phyloP scores from a whole-genome alignment of 768 basidiomycete genomes.

The Cystofilobasidium bisporidii region DNA sequence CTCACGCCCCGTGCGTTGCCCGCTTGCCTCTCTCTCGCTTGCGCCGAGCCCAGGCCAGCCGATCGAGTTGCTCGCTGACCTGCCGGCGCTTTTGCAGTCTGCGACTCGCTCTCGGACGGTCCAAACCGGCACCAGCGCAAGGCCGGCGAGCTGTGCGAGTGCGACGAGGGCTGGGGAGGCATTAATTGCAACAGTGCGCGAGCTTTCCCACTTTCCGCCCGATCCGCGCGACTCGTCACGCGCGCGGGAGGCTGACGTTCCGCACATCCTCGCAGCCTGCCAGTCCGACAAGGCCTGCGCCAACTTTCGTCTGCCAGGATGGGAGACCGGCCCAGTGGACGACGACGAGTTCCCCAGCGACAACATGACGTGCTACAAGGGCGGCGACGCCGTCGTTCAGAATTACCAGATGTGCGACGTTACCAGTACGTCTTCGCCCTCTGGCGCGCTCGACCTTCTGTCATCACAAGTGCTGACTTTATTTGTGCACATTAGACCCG shows the following conservation, averaged over 20 bases:
- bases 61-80: too few species aligned
- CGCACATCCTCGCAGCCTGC: constrained; percentile 56
- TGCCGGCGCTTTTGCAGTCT: constrained; percentile 49
- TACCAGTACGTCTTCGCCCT: constrained; percentile 66
- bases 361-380: constrained; percentile 89
- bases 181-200: constrained; percentile 90
- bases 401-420: constrained; percentile 98
- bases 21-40: background rate
- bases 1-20: constrained; percentile 69
- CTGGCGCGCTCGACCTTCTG: background rate
- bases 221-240: background rate
- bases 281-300: constrained; percentile 67
- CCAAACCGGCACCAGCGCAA: constrained; percentile 71
- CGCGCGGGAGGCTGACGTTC: background rate
- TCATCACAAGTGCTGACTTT: too few species aligned
- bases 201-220: background rate
- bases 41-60: too few species aligned
- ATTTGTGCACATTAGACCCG: constrained; percentile 15
- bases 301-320: constrained; percentile 57
- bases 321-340: constrained; percentile 27
- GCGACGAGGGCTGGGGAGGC: constrained; percentile 89
- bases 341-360: constrained; percentile 42
- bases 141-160: constrained; percentile 66
- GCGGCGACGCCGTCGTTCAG: constrained; percentile 83
- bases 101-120: constrained; percentile 87